phyloP scores from a whole-genome alignment of 2,329 filamentous ascomycete species.

The Alternaria sp. region DNA sequence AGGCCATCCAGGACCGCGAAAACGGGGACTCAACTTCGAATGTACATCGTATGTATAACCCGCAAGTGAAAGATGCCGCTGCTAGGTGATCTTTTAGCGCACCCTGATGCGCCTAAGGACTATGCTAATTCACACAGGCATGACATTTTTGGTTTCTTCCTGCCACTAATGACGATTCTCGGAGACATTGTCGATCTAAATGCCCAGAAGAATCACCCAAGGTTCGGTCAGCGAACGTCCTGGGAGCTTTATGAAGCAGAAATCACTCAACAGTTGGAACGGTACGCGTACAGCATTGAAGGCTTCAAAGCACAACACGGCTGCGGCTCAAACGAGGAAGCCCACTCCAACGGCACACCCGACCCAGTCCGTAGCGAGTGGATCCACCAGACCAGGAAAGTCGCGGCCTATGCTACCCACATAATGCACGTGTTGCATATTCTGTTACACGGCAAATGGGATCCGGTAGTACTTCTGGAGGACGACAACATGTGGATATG shows the following conservation, averaged over 20 bases:
- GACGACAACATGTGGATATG: conserved; percentile 95
- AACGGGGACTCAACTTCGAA: conserved; percentile 76
- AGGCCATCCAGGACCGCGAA: conserved; percentile 52
- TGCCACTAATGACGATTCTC: conserved; percentile 91
- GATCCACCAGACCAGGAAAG: conserved; percentile 84
- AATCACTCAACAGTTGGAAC: conserved; percentile 80
- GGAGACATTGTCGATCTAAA: conserved; percentile 92
- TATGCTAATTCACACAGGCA: conserved; percentile 56
- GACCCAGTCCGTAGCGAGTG: conserved; percentile 68
- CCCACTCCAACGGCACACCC: conserved; percentile 47
- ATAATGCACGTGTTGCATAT: conserved; percentile 96
- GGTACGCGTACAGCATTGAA: conserved; percentile 81
- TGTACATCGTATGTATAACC: conserved; percentile 68
- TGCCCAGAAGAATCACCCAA: conserved; percentile 85
- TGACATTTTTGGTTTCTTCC: conserved; percentile 89
- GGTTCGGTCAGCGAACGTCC: conserved; percentile 76
- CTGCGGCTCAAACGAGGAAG: conserved; percentile 46
- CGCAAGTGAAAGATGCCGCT: neutral
- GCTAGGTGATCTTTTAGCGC: neutral
- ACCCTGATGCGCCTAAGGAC: neutral
- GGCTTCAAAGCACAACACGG: conserved; percentile 65
- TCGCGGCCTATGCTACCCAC: conserved; percentile 87
- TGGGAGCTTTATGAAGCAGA: conserved; percentile 82
- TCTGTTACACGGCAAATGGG: conserved; percentile 89
- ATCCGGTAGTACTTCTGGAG: conserved; percentile 87